Percentiles rank a stretch among this genome's conserved stretches.
Conservation (phyloP, 1,284 basidiomycete species). For the Pisolithus thermaeus region DNA sequence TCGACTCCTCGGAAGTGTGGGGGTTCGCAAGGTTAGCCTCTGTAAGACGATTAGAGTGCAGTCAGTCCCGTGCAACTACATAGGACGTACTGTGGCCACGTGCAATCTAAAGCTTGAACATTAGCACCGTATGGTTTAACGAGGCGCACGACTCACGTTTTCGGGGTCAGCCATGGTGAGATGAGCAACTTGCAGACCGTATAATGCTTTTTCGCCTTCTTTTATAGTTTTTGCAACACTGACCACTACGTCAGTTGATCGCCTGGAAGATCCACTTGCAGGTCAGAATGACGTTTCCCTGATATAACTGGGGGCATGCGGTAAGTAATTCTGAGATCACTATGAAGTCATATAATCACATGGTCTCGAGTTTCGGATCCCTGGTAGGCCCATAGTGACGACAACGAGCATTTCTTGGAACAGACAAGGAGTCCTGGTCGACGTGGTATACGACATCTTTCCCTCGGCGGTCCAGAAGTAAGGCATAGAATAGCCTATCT, state of each 20-base stretch:
- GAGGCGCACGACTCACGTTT: conserved; percentile 12
- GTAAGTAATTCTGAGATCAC: neutral
- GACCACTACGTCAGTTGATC: neutral
- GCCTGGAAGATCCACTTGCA: neutral
- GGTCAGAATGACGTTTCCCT: neutral
- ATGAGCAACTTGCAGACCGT: neutral
- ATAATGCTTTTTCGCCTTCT: neutral
- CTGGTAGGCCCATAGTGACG: too few relatives aligned
- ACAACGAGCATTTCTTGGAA: too few relatives aligned
- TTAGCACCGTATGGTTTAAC: neutral
- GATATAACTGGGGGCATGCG: neutral
- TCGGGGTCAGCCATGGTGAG: conserved; percentile 12
- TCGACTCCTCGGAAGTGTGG: conserved; percentile 44
- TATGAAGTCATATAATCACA: neutral
- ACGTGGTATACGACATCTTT: too few relatives aligned
- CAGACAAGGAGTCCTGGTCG: too few relatives aligned
- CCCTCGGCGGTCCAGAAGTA: too few relatives aligned
- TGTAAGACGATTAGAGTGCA: conserved; percentile 3
- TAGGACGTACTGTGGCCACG: conserved; percentile 11
- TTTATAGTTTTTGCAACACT: neutral
- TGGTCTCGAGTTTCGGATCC: too few relatives aligned
- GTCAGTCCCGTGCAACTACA: neutral
- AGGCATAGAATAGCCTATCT: too few relatives aligned
- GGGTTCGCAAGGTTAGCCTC: conserved; percentile 42
- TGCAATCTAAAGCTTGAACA: conserved; percentile 7